Conservation (phyloP, 73 alveolate species). For the Symbiodinium natans region DNA sequence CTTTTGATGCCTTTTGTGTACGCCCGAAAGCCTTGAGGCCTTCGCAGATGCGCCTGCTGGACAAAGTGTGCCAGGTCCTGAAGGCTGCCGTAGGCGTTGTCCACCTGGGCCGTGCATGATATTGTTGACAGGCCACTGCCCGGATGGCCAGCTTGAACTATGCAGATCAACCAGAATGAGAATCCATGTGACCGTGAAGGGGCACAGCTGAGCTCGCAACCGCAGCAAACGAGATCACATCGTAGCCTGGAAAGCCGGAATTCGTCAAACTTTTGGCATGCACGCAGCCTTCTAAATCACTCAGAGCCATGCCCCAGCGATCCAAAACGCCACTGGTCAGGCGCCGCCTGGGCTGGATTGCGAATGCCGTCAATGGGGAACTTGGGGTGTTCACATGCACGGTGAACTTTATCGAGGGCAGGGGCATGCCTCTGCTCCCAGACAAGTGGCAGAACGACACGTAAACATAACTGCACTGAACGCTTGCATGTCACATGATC, state of each 20-base stretch:
- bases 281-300: neutral
- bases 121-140: no score
- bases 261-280: neutral
- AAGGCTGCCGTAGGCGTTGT: neutral
- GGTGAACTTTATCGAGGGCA: no score
- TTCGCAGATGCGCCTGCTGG: conserved; percentile 33
- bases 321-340: conserved; percentile 13
- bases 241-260: conserved; percentile 10
- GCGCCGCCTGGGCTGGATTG: conserved; percentile 41
- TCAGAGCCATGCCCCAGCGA: conserved; percentile 39
- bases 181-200: no score
- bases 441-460: no score
- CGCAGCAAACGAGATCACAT: conserved; percentile 74
- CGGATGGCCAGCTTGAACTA: no score
- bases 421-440: no score
- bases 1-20: neutral
- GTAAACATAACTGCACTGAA: no score
- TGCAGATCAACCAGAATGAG: no score
- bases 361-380: no score
- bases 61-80: conserved; percentile 63
- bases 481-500: no score
- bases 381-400: no score
- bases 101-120: no score
- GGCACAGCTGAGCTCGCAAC: conserved; percentile 8
- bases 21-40: neutral